Evolutionary conservation across 129 eudicot species (phyloP), one percentile per base, ranked within the genome.

Genomic region (Smallanthus sonchifolius): DNA sequence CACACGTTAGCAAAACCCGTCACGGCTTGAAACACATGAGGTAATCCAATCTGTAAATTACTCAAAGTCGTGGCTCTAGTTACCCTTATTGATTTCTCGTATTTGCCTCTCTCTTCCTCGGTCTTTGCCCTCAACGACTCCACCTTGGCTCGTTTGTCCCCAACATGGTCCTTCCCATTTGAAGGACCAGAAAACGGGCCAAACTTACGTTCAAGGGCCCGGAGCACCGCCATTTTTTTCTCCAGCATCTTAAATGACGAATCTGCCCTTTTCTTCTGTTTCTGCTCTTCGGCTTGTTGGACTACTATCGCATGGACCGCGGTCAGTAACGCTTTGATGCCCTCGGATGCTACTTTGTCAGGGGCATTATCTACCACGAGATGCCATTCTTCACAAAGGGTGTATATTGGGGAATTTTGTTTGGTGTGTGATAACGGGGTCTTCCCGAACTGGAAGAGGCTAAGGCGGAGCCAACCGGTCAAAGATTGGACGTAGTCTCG

Each of bases 401-500:
- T 83, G 84, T 94, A 94, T 30, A 94, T 85, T 5, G 90, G 85
- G 0, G 96, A 90, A 76, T 91, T 97, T 43, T 85, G 93, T 39
- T 67, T 77, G 30, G 92, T 79, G 61, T 76, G 88, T 19, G 76
- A 54, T 0, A 80, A 35, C 0, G 96, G 83, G 78, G 75, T 86
- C 75, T 84, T 88, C 75, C 79, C 72, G 35, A 91, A 81, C 67
- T 88, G 96, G 84, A 94, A 94, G 62, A 94, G 89, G 85, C 97
- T 94, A 37, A 94, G 93, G 14, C 99, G 93, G 82, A 94, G 99
- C 99, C 99, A 94, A 7, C 99, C 97, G 2, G 99, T 83, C 34
- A 94, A 86, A 0, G 99, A 88, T 37, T 83, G 96, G 30, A 91
- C 79, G 80, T 94, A 94, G 75, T 91, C 99, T 13, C 87, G 83